Percentiles rank a stretch among this genome's conserved stretches.
phyloP scores from a whole-genome alignment of 1,284 basidiomycete species.

The Ceratobasidium sp. region DNA sequence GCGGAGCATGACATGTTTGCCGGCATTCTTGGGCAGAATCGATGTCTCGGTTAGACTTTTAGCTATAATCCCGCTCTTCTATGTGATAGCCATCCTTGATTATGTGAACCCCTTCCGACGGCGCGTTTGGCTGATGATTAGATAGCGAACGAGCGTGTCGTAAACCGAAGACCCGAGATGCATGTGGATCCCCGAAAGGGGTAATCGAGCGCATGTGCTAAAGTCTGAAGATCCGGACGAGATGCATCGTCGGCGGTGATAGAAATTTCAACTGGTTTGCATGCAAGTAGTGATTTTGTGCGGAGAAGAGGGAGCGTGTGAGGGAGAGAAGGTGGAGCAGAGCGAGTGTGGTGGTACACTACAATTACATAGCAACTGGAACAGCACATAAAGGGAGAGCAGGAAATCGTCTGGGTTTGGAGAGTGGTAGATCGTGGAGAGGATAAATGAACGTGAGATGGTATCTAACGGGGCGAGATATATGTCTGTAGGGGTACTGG shows the following conservation, averaged over 20 bases:
- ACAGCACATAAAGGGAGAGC: background rate
- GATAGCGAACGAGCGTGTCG: constrained; percentile 16
- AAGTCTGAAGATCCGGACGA: constrained; percentile 13
- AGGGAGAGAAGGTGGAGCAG: constrained; percentile 12
- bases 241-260: constrained; percentile 16
- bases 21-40: background rate
- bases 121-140: constrained; percentile 5
- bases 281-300: background rate
- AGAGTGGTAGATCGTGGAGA: background rate
- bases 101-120: background rate
- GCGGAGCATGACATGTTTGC: background rate
- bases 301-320: constrained; percentile 19
- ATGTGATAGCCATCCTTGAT: too few species aligned
- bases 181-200: constrained; percentile 28
- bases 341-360: constrained; percentile 12
- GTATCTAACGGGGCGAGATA: constrained; percentile 19
- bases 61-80: background rate
- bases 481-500: background rate
- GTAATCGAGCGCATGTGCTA: constrained; percentile 11
- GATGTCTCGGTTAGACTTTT: constrained; percentile 10
- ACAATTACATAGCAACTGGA: constrained; percentile 18
- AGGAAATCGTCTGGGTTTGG: background rate
- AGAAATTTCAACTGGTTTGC: background rate
- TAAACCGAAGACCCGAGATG: constrained; percentile 20
- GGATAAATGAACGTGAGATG: background rate